Conservation (phyloP, 352 stramenopile genomes). For the Pythium monospermum region DNA sequence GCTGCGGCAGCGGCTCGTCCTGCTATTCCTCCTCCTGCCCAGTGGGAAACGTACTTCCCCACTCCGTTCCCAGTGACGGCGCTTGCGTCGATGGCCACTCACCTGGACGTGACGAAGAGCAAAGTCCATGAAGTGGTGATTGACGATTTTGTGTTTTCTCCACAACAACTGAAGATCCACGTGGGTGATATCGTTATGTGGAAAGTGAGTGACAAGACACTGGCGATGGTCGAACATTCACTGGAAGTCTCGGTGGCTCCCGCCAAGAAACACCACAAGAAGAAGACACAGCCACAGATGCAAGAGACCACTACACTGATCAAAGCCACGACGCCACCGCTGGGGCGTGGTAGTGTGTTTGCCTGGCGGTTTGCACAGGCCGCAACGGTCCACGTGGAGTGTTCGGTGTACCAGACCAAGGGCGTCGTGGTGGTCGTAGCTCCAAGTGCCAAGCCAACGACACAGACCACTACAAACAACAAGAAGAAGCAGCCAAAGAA, state of each 20-base stretch:
- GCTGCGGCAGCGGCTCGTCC: not conserved
- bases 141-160: conserved; percentile 33
- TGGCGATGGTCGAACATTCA: conserved; percentile 38
- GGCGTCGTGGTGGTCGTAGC: conserved; percentile 30
- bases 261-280: too few species aligned
- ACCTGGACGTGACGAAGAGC: conserved; percentile 1
- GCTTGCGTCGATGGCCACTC: not conserved
- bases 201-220: conserved; percentile 28
- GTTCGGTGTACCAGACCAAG: conserved; percentile 34
- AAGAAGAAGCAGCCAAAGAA: conserved; percentile 13
- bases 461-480: not conserved
- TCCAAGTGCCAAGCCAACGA: too few species aligned
- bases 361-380: conserved; percentile 29
- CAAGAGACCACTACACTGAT: conserved; percentile 1
- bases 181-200: conserved; percentile 33
- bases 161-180: conserved; percentile 24
- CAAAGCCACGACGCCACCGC: conserved; percentile 21
- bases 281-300: not conserved
- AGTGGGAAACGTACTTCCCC: conserved; percentile 20
- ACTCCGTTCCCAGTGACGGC: conserved; percentile 27
- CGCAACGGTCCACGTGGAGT: conserved; percentile 23
- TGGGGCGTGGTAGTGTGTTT: conserved; percentile 24
- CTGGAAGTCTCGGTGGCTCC: conserved; percentile 28
- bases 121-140: conserved; percentile 31
- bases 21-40: not conserved